A percentile compares a stretch with the other conserved stretches of the same genome.
phyloP scores from a whole-genome alignment of 768 basidiomycete genomes.

The Mycena indigotica region DNA sequence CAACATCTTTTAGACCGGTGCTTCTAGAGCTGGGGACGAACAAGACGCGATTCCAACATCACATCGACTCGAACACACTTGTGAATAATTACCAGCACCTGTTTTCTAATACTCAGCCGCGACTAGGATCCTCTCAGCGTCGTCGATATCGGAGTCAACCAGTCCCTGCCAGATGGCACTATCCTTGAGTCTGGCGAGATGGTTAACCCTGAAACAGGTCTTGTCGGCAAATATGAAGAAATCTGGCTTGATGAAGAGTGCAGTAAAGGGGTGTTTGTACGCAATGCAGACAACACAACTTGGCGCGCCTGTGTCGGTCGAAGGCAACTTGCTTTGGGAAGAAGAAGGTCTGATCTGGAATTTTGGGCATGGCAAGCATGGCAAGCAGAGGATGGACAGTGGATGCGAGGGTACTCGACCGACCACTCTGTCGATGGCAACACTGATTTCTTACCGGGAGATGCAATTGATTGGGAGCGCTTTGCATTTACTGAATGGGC shows the following conservation, averaged over 20 bases:
- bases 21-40: too few species aligned
- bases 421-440: not conserved
- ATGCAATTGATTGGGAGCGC: not conserved
- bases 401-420: not conserved
- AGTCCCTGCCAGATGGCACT: constrained; percentile 29
- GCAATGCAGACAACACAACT: constrained; percentile 3
- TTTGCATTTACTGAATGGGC: not conserved
- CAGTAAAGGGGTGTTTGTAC: constrained; percentile 7
- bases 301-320: constrained; percentile 20
- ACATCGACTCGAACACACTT: constrained; percentile 36
- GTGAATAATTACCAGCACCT: constrained; percentile 14
- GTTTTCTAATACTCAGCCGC: not conserved
- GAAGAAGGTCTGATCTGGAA: not conserved
- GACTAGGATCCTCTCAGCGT: constrained; percentile 21
- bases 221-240: constrained; percentile 34
- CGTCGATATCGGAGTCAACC: constrained; percentile 32
- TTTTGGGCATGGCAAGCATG: constrained; percentile 23
- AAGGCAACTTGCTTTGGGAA: constrained; percentile 18
- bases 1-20: not conserved
- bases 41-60: constrained; percentile 31
- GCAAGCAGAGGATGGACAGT: not conserved
- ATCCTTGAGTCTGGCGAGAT: constrained; percentile 37
- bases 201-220: constrained; percentile 35
- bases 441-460: not conserved
- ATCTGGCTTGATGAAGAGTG: constrained; percentile 34